Evolutionary conservation across 257 asterid species (phyloP).

Genomic region (Rehmannia glutinosa): DNA sequence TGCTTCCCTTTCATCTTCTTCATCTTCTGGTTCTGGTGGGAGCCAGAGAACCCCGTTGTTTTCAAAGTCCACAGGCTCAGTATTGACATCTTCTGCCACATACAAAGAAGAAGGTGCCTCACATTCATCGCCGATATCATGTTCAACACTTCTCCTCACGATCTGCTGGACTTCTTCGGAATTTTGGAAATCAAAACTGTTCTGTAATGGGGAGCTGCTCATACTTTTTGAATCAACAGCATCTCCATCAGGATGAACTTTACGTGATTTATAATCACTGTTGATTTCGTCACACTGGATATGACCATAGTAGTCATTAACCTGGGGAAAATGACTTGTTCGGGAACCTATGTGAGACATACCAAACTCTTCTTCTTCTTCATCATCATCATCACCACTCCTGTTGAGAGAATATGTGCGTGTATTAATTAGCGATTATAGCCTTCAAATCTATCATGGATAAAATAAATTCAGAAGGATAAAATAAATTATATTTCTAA

Average conservation of each 20-base stretch:
- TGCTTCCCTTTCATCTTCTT: slow-evolving; percentile 80
- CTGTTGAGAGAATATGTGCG: slow-evolving; percentile 35
- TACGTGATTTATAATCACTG: slow-evolving; percentile 44
- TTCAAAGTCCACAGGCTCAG: slow-evolving; percentile 87
- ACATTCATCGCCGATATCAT: slow-evolving; percentile 59
- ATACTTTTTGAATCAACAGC: slow-evolving; percentile 42
- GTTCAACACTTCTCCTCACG: slow-evolving; percentile 37
- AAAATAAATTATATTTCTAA: background rate
- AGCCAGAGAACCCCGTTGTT: slow-evolving; percentile 90
- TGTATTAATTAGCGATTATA: slow-evolving; percentile 10
- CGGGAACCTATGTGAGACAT: slow-evolving; percentile 42
- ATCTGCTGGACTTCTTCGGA: slow-evolving; percentile 58
- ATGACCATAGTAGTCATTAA: slow-evolving; percentile 53
- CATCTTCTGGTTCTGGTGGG: slow-evolving; percentile 98
- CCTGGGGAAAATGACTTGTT: slow-evolving; percentile 43
- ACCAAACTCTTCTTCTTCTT: slow-evolving; percentile 49
- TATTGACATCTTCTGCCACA: slow-evolving; percentile 58
- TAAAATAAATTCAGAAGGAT: background rate
- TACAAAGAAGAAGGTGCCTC: slow-evolving; percentile 80
- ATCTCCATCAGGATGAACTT: slow-evolving; percentile 65
- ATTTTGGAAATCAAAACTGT: slow-evolving; percentile 37
- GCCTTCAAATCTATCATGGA: background rate
- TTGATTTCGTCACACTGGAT: slow-evolving; percentile 45
- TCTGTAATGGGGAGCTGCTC: slow-evolving; percentile 37
- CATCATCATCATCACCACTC: slow-evolving; percentile 58